Base-by-base conservation (phyloP, 73 alveolate genomes). In the Paramecium bursaria region DNA sequence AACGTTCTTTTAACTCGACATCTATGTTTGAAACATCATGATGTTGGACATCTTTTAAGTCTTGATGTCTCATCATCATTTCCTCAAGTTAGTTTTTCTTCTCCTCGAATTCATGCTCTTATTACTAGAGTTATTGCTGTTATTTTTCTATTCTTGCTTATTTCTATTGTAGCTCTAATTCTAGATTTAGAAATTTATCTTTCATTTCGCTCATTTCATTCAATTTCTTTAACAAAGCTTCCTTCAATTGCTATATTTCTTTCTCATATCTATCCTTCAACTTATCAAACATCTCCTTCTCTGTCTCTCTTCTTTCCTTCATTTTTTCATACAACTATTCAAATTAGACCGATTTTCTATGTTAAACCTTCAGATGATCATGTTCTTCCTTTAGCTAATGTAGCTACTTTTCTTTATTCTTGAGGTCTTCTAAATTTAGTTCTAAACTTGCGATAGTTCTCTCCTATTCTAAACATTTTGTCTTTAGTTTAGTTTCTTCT, bases 381-480 rank as follows among this genome's bases (percentile, higher is more conserved):
- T 33, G 21, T 67, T 67, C 53, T 67, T 67, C 82, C 46, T 67
- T 67, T 39, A 67, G 23, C 44, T 67, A 67, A 1, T 14, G 17
- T 17, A 67, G 44, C 44, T 33, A 19, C 13, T 11, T 0, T 33
- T 67, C 82, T n/a, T 67, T 67, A 0, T 47, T 33, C 22, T 35
- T 67, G 9, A 35, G 44, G 21, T 67, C 82, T 27, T 67, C 82
- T 19, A 67, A 39, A 4, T 21, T 19, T 1, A 67, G 44, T 33
- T 42, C 55, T 5, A 25, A 67, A 25, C 23, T 17, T 1, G 82
- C 55, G 4, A 67, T 5, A 39, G 33, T 67, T 17, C 44, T 53
- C 33, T 67, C 82, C 27, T 67, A 47, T 67, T 67, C 82, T 30
- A 67, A 67, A 42, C 82, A 67, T 13, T 67, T 67, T 27, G 33